phyloP scores from a whole-genome alignment of 495 filamentous ascomycete species.

The Neurospora cerealis region DNA sequence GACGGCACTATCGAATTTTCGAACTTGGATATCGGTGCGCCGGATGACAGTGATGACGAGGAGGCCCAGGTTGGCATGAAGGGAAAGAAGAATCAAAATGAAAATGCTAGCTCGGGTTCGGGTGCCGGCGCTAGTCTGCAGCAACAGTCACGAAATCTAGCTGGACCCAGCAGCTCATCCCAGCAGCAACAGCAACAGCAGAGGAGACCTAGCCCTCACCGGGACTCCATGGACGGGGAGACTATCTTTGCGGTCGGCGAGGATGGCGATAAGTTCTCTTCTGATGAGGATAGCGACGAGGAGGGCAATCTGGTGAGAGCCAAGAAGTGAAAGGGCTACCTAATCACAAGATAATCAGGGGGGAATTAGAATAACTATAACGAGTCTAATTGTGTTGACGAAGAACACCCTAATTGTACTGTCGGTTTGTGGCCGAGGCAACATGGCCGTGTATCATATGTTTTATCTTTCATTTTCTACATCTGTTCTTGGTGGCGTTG shows the following conservation, averaged over 20 bases:
- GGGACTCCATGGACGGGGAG: conserved; percentile 79
- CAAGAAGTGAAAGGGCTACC: conserved; percentile 22
- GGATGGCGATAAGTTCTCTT: conserved; percentile 57
- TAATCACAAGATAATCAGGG: not conserved
- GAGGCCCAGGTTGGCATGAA: conserved; percentile 34
- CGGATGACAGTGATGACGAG: conserved; percentile 58
- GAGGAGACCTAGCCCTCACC: conserved; percentile 28
- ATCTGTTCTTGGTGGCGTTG: not conserved
- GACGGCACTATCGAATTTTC: conserved; percentile 93
- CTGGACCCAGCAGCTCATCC: conserved; percentile 1
- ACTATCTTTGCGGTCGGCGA: conserved; percentile 92
- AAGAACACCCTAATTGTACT: not conserved
- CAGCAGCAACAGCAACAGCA: conserved; percentile 8
- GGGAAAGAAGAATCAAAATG: conserved; percentile 3
- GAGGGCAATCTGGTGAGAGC: conserved; percentile 53
- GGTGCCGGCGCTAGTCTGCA: not conserved
- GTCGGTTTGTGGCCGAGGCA: not conserved
- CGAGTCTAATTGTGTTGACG: not conserved
- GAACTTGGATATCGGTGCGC: conserved; percentile 60
- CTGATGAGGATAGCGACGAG: conserved; percentile 46
- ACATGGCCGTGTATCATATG: not conserved
- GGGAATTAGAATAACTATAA: not conserved
- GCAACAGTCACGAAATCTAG: not conserved
- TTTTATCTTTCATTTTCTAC: not conserved
- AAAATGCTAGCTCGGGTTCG: not conserved